Base-by-base conservation (phyloP, 148 eudicot genomes). In the Camellia sinensis region DNA sequence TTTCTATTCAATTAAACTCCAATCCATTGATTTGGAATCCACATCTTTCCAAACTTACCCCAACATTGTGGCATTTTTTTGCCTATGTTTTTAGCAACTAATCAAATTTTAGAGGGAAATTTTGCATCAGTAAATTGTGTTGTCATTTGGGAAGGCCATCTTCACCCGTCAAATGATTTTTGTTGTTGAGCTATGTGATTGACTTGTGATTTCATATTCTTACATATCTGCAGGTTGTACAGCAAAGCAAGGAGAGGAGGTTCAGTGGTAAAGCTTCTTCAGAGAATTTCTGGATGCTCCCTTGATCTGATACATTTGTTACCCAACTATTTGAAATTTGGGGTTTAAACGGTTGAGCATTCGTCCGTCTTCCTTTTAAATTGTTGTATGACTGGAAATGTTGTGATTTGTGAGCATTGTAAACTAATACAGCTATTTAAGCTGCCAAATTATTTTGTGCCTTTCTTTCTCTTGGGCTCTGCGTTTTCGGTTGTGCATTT, bases 231-330 rank as follows among this genome's bases (percentile, higher is more conserved):
- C 62, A 15, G 80, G 74, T 81, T 70, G 72, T 52, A 62, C 14
- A 53, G 78, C 78, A 59, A 66, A 53, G 52, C 72, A 53, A 52
- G 73, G 71, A 71, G 43, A 45, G 43, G 54, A 17, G 21, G 56
- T 50, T 61, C 22, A 7, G 76, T 56, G 52, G 18, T 15, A n/a
- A 48, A 82, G 80, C 21, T 43, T 71, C 71, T 60, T 63, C 71
- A 41, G 9, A 22, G 3, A 13, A 71, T 7, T 46, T 77, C 50
- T 17, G 70, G 68, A 50, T 50, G 50, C 67, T 48, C 22, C 65
- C 68, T 40, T 40, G 64, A 21, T 71, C 53, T 12, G 71, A 64
- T 43, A 53, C 44, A 6, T 66, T 40, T 48, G 80, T 76, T 65
- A n/a, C 71, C 14, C 14, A 43, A 63, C 41, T 43, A 61, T 48